These are phyloP conservation scores for Sporothrix phasma DNA, from an alignment of 2,329 filamentous ascomycete species.

Conservation along the genomic window DNA sequence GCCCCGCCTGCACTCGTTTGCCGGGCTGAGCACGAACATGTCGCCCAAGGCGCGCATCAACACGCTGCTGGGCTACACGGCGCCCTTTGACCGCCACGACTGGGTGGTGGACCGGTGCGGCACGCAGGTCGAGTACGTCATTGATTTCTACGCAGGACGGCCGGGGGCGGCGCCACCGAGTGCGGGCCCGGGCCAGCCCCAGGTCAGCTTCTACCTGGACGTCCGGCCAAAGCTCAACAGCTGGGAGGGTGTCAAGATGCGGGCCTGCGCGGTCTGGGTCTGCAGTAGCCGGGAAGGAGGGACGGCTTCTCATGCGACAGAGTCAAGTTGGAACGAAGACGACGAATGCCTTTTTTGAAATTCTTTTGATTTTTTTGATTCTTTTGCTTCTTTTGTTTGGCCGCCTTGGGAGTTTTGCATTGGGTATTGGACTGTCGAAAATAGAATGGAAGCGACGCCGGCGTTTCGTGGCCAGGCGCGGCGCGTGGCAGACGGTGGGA, in stretches of 20 bases:
- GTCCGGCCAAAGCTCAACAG: slow-evolving; percentile 59
- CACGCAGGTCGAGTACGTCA: slow-evolving; percentile 80
- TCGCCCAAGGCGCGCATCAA: slow-evolving; percentile 79
- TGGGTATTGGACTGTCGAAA: slow-evolving; percentile 2
- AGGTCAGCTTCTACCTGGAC: slow-evolving; percentile 55
- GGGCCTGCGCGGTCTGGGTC: slow-evolving; percentile 41
- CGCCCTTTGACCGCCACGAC: slow-evolving; percentile 92
- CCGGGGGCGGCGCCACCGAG: slow-evolving; percentile 28
- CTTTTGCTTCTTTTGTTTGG: neutral
- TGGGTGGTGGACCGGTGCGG: slow-evolving; percentile 94
- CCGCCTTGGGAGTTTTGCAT: neutral
- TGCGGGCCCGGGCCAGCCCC: too few relatives aligned
- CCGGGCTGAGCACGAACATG: slow-evolving; percentile 57
- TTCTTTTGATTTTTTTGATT: neutral
- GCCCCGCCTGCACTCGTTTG: slow-evolving; percentile 74
- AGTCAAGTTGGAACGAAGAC: neutral
- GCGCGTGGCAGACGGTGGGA: neutral
- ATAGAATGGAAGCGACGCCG: neutral
- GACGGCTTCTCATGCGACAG: too few relatives aligned
- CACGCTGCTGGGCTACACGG: slow-evolving; percentile 74
- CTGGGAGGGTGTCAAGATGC: slow-evolving; percentile 60
- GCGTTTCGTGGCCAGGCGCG: neutral
- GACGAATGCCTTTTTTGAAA: neutral
- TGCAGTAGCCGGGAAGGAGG: slow-evolving; percentile 30
- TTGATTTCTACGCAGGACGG: slow-evolving; percentile 88